A percentile compares a stretch with the other conserved stretches of the same genome.
Conservation (phyloP, 2,329 filamentous ascomycete genomes). For the Penicillium sp. region DNA sequence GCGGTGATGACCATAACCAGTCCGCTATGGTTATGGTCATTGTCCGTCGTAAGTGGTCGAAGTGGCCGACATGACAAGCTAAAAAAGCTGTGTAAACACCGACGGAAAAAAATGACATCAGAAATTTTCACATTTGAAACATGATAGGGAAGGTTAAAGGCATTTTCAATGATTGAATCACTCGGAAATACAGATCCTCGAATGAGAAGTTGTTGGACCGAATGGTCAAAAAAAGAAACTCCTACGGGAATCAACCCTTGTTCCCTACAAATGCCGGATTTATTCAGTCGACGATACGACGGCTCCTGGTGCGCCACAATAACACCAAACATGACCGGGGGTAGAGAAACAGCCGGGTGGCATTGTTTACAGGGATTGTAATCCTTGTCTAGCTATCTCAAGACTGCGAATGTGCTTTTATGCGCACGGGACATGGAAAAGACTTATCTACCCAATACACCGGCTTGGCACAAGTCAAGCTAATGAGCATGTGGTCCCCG, state of each 20-base stretch:
- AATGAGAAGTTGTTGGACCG: background rate
- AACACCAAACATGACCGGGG: background rate
- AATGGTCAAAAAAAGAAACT: background rate
- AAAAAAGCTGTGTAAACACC: background rate
- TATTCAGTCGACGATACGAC: background rate
- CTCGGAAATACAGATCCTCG: background rate
- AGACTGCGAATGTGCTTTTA: background rate
- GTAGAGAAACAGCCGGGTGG: background rate
- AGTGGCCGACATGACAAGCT: background rate
- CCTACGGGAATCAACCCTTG: background rate
- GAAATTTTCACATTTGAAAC: background rate
- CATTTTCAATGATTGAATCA: background rate
- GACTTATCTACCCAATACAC: background rate
- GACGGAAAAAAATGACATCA: background rate
- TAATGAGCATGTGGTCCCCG: no score
- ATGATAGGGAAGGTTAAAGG: background rate
- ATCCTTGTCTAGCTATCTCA: background rate
- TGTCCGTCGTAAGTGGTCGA: slow-evolving; percentile 35
- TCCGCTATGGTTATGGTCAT: slow-evolving; percentile 42
- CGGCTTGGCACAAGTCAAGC: no score
- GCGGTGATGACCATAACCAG: no score
- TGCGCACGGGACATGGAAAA: background rate
- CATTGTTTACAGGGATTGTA: background rate
- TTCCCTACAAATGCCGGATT: background rate
- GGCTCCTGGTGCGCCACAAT: background rate